A percentile compares a stretch with the other conserved stretches of the same genome.
Conservation (phyloP, 2,329 filamentous ascomycete genomes). For the Penicillium sp. region DNA sequence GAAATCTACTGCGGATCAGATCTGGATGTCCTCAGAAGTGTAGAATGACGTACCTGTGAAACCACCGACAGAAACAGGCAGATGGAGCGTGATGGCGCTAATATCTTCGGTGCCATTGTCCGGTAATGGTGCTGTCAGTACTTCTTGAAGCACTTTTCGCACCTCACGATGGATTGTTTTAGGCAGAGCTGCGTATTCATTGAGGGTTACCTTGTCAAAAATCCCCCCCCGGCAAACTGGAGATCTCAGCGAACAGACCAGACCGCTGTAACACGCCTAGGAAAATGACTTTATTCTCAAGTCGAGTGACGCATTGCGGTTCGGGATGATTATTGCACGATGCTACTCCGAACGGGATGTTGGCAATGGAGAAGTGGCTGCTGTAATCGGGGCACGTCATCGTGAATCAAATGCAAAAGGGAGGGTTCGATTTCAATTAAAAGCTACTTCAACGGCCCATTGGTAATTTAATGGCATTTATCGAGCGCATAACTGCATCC, state of each 20-base stretch:
- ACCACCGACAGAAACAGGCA: conserved; percentile 57
- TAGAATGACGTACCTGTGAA: conserved; percentile 60
- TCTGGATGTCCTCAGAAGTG: conserved; percentile 50
- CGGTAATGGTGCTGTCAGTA: conserved; percentile 16
- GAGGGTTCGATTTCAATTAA: not conserved
- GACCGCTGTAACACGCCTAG: conserved; percentile 45
- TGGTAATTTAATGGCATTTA: not conserved
- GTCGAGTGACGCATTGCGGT: conserved; percentile 52
- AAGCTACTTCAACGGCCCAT: not conserved
- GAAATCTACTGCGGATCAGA: conserved; percentile 39
- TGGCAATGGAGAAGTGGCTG: conserved; percentile 50
- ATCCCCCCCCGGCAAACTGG: conserved; percentile 21
- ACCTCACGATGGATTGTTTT: conserved; percentile 40
- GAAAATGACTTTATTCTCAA: conserved; percentile 54
- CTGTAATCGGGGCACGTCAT: conserved; percentile 24
- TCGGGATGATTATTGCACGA: conserved; percentile 39
- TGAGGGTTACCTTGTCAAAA: conserved; percentile 44
- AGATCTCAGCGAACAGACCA: conserved; percentile 29
- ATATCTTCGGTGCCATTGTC: conserved; percentile 30
- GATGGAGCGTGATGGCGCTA: conserved; percentile 48
- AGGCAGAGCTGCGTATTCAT: conserved; percentile 51
- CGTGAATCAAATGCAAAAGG: not conserved
- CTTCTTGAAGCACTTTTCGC: conserved; percentile 39
- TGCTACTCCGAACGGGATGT: conserved; percentile 56
- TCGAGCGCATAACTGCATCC: not conserved